phyloP scores from a whole-genome alignment of 2,329 filamentous ascomycete genomes.

The Blastomyces percursus region DNA sequence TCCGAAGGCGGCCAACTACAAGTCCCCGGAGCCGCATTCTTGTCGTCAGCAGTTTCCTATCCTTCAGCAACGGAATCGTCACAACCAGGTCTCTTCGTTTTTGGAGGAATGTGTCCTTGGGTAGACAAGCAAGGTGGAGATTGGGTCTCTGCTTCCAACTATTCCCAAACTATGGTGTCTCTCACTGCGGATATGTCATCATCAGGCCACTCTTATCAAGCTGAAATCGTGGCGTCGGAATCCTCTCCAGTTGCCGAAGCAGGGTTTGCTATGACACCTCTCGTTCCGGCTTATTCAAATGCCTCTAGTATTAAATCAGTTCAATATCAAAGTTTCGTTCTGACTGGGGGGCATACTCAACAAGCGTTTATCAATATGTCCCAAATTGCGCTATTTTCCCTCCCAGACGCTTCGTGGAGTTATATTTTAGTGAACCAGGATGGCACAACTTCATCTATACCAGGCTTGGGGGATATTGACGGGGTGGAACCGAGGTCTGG shows the following conservation, averaged over 20 bases:
- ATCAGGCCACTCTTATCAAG: constrained; percentile 28
- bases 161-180: constrained; percentile 70
- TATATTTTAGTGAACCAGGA: constrained; percentile 57
- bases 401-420: constrained; percentile 78
- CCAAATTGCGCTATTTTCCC: constrained; percentile 71
- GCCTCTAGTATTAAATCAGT: constrained; percentile 50
- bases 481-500: constrained; percentile 72
- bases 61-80: constrained; percentile 41
- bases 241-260: constrained; percentile 69
- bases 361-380: constrained; percentile 90
- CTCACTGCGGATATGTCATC: constrained; percentile 30
- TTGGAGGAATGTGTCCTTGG: constrained; percentile 80
- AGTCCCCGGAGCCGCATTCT: constrained; percentile 43
- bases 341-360: constrained; percentile 76
- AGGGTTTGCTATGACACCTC: constrained; percentile 69
- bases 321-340: constrained; percentile 65
- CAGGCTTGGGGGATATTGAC: constrained; percentile 41
- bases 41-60: constrained; percentile 55
- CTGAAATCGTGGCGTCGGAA: constrained; percentile 40
- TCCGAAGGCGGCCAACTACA: constrained; percentile 25
- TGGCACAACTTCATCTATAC: constrained; percentile 40
- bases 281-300: constrained; percentile 60
- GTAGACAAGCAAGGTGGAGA: constrained; percentile 33
- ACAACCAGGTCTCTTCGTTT: constrained; percentile 54
- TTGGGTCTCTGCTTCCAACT: constrained; percentile 61